Evolutionary conservation across 306 rosid species (phyloP).

Genomic region (Carpinus viminea): DNA sequence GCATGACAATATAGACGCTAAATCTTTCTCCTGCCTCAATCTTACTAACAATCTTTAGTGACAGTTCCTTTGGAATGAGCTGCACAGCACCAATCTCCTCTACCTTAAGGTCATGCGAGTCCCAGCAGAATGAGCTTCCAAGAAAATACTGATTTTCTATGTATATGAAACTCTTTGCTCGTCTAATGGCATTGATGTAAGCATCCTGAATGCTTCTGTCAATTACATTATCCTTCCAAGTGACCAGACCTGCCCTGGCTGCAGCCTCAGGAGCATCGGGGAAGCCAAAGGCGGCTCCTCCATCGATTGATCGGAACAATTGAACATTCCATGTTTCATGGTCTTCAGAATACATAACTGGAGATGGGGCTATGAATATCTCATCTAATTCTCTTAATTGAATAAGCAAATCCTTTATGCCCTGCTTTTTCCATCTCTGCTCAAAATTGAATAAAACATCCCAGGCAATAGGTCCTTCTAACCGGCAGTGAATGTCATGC

Average conservation of each 20-base stretch:
- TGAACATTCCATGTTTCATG: constrained; percentile 48
- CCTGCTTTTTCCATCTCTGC: constrained; percentile 51
- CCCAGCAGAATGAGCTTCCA: constrained; percentile 50
- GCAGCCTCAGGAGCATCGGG: constrained; percentile 30
- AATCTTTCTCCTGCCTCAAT: constrained; percentile 56
- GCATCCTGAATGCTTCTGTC: constrained; percentile 54
- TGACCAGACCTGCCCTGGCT: constrained; percentile 27
- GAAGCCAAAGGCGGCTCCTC: constrained; percentile 43
- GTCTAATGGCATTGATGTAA: constrained; percentile 46
- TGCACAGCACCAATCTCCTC: constrained; percentile 42
- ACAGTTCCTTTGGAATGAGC: constrained; percentile 51
- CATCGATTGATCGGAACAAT: constrained; percentile 44
- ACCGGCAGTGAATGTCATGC: constrained; percentile 47
- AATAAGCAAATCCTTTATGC: constrained; percentile 30
- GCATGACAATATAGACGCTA: constrained; percentile 46
- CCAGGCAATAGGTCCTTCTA: constrained; percentile 53
- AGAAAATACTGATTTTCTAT: constrained; percentile 20
- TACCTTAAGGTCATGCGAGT: constrained; percentile 22
- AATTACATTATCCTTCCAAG: constrained; percentile 27
- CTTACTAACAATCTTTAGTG: constrained; percentile 57
- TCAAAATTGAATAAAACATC: constrained; percentile 48
- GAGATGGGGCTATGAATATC: constrained; percentile 31
- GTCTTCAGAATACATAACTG: constrained; percentile 26
- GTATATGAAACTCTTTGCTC: constrained; percentile 42
- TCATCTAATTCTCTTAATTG: constrained; percentile 20